Conservation (phyloP, 163 green algal species). For the Scenedesmus sp. region DNA sequence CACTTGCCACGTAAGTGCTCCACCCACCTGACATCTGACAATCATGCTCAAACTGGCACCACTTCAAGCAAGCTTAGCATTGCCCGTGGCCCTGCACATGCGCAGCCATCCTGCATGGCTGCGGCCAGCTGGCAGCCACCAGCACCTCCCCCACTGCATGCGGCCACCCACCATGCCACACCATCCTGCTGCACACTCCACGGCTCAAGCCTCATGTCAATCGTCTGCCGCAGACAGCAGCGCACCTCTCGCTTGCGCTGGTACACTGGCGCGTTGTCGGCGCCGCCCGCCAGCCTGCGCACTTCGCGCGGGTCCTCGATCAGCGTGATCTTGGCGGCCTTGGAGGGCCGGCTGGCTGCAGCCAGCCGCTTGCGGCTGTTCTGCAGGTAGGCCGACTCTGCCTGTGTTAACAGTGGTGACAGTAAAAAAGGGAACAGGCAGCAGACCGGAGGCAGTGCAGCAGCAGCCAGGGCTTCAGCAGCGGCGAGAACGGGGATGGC, state of each 20-base stretch:
- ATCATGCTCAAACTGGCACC: too few species aligned
- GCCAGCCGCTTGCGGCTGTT: slow-evolving; percentile 29
- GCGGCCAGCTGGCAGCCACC: too few species aligned
- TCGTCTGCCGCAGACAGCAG: too few species aligned
- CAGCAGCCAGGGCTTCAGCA: too few species aligned
- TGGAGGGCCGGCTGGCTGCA: background rate
- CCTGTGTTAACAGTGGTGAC: background rate
- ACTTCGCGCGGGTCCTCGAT: slow-evolving; percentile 5
- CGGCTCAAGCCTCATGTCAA: background rate
- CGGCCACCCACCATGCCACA: background rate
- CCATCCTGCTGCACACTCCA: background rate
- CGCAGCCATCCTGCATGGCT: too few species aligned
- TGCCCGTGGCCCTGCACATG: too few species aligned
- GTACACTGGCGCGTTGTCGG: background rate
- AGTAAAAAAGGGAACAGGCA: background rate
- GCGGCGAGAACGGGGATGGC: too few species aligned
- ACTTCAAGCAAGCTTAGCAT: too few species aligned
- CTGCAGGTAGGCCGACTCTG: slow-evolving; percentile 29
- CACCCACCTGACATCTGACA: too few species aligned
- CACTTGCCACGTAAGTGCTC: too few species aligned
- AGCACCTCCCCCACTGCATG: background rate
- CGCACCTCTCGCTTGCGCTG: slow-evolving; percentile 19
- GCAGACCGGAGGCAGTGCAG: too few species aligned
- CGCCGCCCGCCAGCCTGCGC: background rate
- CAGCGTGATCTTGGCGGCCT: slow-evolving; percentile 3